Percentiles rank a stretch among this genome's conserved stretches.
These are phyloP conservation scores for Suhomyces yuchorum DNA, from an alignment of 1,139 yeast genomes.

Conservation along the genomic window DNA sequence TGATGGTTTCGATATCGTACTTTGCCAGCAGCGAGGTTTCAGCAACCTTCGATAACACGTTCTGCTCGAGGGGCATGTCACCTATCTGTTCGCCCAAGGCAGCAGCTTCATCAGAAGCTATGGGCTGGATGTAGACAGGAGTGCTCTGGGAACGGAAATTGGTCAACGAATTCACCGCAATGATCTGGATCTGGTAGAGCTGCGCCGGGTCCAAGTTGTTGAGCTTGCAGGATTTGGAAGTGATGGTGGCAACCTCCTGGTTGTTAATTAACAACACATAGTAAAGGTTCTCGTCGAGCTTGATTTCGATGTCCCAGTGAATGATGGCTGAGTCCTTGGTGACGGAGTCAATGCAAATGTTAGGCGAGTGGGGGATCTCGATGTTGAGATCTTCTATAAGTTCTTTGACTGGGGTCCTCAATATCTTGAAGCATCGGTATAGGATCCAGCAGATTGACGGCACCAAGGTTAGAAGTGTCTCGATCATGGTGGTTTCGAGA, in stretches of 20 bases:
- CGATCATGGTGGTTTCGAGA: slow-evolving; percentile 32
- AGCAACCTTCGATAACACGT: neutral
- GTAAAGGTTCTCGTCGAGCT: slow-evolving; percentile 37
- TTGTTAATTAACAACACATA: slow-evolving; percentile 41
- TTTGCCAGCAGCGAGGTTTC: neutral
- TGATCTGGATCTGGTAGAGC: slow-evolving; percentile 40
- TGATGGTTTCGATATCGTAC: slow-evolving; percentile 12
- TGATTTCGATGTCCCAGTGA: slow-evolving; percentile 46
- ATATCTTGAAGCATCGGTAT: slow-evolving; percentile 40
- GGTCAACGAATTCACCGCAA: slow-evolving; percentile 42
- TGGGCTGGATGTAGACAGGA: slow-evolving; percentile 30
- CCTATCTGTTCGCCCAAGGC: slow-evolving; percentile 7
- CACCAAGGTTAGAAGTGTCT: slow-evolving; percentile 42
- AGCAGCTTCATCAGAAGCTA: slow-evolving; percentile 9
- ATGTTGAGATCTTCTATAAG: slow-evolving; percentile 40
- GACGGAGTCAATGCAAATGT: slow-evolving; percentile 43
- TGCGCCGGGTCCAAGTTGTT: slow-evolving; percentile 33
- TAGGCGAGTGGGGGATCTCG: slow-evolving; percentile 47
- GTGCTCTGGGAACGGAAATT: slow-evolving; percentile 40
- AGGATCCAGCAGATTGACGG: slow-evolving; percentile 48
- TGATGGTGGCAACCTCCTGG: slow-evolving; percentile 41
- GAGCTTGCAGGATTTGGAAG: slow-evolving; percentile 41
- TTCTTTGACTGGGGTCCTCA: slow-evolving; percentile 41
- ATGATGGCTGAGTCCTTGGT: slow-evolving; percentile 33
- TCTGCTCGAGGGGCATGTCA: slow-evolving; percentile 1